phyloP scores from a whole-genome alignment of 1,139 yeast species.

The Zygotorulaspora mrakii region DNA sequence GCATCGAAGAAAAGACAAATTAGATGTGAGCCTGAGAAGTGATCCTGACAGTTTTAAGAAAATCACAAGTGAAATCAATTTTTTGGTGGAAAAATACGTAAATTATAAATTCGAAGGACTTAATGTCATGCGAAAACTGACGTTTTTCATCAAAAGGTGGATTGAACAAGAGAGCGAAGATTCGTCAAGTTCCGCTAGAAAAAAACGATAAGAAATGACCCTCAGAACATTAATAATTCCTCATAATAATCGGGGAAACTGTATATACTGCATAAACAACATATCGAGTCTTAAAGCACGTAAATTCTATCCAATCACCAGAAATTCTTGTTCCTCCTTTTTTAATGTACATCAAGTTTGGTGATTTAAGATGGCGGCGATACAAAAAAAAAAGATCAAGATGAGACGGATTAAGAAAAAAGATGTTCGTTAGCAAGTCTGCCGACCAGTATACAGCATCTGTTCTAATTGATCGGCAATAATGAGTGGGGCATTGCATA shows the following conservation, averaged over 20 bases:
- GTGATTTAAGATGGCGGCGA: not conserved
- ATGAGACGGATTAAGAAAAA: not conserved
- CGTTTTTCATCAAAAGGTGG: constrained; percentile 16
- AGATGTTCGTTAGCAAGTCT: not conserved
- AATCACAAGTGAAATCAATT: constrained; percentile 13
- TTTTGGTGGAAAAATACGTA: constrained; percentile 17
- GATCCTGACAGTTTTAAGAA: constrained; percentile 6
- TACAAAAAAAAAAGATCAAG: not conserved
- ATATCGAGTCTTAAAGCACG: no score
- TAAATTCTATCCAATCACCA: no score
- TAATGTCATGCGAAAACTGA: constrained; percentile 19
- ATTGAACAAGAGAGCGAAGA: constrained; percentile 16
- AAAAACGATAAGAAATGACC: no score
- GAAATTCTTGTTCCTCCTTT: not conserved
- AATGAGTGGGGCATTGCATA: constrained; percentile 14
- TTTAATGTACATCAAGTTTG: not conserved
- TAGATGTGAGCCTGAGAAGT: constrained; percentile 5
- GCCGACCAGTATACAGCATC: not conserved
- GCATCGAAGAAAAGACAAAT: constrained; percentile 10
- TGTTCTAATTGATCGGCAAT: no score
- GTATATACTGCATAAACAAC: constrained; percentile 9
- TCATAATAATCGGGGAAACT: no score
- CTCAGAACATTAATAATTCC: no score
- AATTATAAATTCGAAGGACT: constrained; percentile 23
- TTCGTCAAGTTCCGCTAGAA: constrained; percentile 3